Evolutionary conservation across 306 rosid genomes (phyloP).

Genomic region (Cucurbita argyrosperma): DNA sequence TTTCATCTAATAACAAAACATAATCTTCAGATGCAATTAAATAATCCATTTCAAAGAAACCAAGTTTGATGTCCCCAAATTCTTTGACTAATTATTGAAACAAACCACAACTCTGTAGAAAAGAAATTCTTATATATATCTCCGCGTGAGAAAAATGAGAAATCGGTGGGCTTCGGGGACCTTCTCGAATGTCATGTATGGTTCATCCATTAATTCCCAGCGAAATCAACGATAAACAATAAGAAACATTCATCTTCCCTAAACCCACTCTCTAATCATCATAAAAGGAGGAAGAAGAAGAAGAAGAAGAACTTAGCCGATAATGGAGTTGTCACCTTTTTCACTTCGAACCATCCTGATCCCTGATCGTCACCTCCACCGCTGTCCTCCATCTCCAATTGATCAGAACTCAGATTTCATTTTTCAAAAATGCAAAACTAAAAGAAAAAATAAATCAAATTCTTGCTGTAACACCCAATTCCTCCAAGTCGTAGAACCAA

Average conservation of each 20-base stretch:
- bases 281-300: not conserved
- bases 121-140: not conserved
- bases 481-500: not conserved
- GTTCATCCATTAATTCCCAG: slow-evolving; percentile 6
- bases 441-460: not conserved
- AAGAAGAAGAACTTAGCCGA: not conserved
- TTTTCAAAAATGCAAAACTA: not conserved
- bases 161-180: not conserved
- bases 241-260: not conserved
- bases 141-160: not conserved
- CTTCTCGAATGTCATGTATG: not conserved
- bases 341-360: slow-evolving; percentile 95
- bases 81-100: not conserved
- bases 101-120: not conserved
- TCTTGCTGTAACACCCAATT: not conserved
- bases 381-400: slow-evolving; percentile 48
- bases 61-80: not conserved
- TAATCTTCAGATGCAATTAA: not conserved
- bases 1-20: not conserved
- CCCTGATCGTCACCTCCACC: slow-evolving; percentile 70
- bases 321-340: slow-evolving; percentile 41
- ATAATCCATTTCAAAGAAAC: not conserved
- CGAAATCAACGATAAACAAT: not conserved
- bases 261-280: not conserved
- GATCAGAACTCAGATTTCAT: slow-evolving; percentile 20